phyloP scores from a whole-genome alignment of 2,329 filamentous ascomycete genomes.

The Didymella lethalis region DNA sequence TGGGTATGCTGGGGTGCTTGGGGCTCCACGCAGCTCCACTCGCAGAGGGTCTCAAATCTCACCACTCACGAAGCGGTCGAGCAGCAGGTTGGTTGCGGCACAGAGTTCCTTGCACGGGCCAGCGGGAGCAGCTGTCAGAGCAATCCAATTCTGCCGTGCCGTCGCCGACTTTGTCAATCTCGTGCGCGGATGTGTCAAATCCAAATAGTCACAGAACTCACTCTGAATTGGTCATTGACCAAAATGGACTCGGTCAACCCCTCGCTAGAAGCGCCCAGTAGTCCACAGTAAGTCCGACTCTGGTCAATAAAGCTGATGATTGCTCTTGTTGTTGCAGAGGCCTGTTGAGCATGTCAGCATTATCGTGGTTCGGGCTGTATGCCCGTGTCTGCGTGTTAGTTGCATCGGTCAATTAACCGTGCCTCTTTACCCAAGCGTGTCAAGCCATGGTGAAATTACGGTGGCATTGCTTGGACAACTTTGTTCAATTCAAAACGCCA shows the following conservation, averaged over 20 bases:
- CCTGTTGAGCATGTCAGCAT: constrained; percentile 3
- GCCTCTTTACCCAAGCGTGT: constrained; percentile 5
- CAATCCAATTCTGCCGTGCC: constrained; percentile 25
- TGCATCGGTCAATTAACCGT: constrained; percentile 17
- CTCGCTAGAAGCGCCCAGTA: background rate
- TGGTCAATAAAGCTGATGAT: background rate
- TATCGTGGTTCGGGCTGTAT: background rate
- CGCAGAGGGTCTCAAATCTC: constrained; percentile 23
- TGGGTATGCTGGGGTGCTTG: constrained; percentile 17
- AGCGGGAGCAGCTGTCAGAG: constrained; percentile 31
- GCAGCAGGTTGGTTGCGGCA: constrained; percentile 27
- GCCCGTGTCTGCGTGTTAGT: constrained; percentile 5
- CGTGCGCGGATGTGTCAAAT: constrained; percentile 12
- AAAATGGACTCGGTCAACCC: background rate
- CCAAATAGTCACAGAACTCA: background rate
- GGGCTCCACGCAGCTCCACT: constrained; percentile 20
- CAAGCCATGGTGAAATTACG: constrained; percentile 21
- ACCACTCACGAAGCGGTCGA: constrained; percentile 24
- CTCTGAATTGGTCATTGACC: background rate
- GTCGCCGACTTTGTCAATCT: constrained; percentile 16
- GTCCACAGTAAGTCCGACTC: background rate
- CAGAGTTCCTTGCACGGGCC: constrained; percentile 28
- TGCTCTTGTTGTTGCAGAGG: background rate
- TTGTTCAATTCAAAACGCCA: constrained; percentile 4
- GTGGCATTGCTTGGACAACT: constrained; percentile 24